phyloP scores from a whole-genome alignment of 306 rosid genomes.

The Casuarina glauca region DNA sequence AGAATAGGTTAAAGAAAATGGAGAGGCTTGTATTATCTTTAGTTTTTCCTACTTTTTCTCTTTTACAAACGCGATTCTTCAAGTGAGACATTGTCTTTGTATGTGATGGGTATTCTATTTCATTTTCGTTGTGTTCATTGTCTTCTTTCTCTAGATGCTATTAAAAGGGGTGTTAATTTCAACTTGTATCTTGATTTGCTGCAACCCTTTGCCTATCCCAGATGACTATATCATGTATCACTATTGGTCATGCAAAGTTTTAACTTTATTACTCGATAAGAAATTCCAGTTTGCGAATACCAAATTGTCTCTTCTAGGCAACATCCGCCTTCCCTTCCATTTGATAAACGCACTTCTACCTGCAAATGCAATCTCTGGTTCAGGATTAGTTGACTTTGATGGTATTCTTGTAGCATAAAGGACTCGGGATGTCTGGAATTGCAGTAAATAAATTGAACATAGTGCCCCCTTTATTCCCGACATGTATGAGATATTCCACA shows the following conservation, averaged over 20 bases:
- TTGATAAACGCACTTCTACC: background rate
- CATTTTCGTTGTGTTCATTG: conserved; percentile 14
- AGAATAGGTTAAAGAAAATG: conserved; percentile 59
- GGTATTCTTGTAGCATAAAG: too few species aligned
- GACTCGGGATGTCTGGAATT: too few species aligned
- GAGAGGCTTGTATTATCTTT: conserved; percentile 63
- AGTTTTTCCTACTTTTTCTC: conserved; percentile 13
- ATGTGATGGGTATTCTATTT: conserved; percentile 34
- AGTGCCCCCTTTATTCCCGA: background rate
- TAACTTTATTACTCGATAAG: background rate
- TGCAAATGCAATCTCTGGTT: background rate
- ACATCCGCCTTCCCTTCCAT: background rate
- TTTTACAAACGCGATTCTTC: conserved; percentile 13
- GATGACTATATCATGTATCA: background rate
- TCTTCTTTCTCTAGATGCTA: conserved; percentile 24
- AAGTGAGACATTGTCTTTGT: conserved; percentile 24
- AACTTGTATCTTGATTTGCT: conserved; percentile 26
- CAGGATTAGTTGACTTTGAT: too few species aligned
- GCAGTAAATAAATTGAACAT: background rate
- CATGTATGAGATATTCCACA: background rate
- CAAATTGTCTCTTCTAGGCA: background rate
- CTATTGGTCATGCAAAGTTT: background rate
- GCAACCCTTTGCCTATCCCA: background rate
- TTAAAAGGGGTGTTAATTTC: conserved; percentile 31
- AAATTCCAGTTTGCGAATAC: background rate